Percentiles rank a stretch among this genome's conserved stretches.
Evolutionary conservation across 2,329 filamentous ascomycete species (phyloP).

Genomic region (Raffaelea arxii): DNA sequence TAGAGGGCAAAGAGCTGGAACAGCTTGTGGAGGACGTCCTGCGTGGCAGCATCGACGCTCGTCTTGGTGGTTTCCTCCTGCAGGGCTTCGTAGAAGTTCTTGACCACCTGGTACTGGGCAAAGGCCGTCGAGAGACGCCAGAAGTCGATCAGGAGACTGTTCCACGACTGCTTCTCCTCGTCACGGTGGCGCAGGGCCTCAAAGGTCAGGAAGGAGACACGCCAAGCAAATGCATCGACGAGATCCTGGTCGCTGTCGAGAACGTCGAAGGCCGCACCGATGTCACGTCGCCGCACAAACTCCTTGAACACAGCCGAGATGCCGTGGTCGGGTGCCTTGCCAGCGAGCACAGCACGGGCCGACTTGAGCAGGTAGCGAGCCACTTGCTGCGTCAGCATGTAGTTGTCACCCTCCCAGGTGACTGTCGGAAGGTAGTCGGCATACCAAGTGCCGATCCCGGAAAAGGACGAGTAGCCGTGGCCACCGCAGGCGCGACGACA

Average conservation of each 20-base stretch:
- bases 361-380: constrained; percentile 69
- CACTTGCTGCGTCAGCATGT: constrained; percentile 75
- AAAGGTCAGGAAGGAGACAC: constrained; percentile 63
- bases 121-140: constrained; percentile 67
- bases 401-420: constrained; percentile 74
- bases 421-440: constrained; percentile 62
- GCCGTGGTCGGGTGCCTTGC: constrained; percentile 51
- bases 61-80: constrained; percentile 35
- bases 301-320: constrained; percentile 55
- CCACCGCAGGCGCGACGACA: constrained; percentile 69
- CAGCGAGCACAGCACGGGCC: constrained; percentile 58
- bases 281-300: constrained; percentile 56
- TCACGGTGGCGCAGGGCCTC: constrained; percentile 67
- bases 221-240: constrained; percentile 67
- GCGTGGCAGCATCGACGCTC: constrained; percentile 47
- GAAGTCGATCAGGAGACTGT: constrained; percentile 68
- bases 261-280: constrained; percentile 59
- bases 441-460: constrained; percentile 67
- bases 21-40: constrained; percentile 56
- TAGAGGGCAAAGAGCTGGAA: constrained; percentile 71
- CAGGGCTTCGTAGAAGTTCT: constrained; percentile 51
- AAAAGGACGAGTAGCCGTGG: constrained; percentile 66
- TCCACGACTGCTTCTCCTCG: constrained; percentile 67
- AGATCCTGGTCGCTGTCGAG: constrained; percentile 61
- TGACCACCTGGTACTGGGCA: constrained; percentile 68